phyloP scores from a whole-genome alignment of 192 early-diverging fungal genomes.

The Coemansia biformis region DNA sequence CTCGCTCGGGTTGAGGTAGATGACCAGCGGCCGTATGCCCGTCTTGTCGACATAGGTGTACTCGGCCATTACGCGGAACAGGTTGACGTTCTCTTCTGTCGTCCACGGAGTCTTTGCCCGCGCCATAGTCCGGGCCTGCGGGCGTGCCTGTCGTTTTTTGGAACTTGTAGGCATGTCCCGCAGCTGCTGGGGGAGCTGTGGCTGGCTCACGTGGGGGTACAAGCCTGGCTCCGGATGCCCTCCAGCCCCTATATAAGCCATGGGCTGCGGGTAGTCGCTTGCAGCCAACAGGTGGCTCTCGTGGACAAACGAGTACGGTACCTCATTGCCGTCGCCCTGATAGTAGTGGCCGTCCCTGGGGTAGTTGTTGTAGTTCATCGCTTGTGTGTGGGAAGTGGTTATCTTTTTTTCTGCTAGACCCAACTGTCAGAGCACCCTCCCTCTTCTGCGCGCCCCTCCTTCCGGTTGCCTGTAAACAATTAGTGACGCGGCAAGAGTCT shows the following conservation, averaged over 20 bases:
- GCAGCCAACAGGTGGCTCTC: not conserved
- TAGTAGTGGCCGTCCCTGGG: constrained; percentile 2
- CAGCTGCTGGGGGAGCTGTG: not conserved
- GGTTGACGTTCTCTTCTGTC: constrained; percentile 14
- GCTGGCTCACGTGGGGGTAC: no score
- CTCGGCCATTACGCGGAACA: constrained; percentile 46
- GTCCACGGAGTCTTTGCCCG: constrained; percentile 43
- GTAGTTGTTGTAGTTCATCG: constrained; percentile 10
- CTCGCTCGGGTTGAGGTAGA: constrained; percentile 35
- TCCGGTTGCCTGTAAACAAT: no score
- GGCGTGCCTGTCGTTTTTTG: not conserved
- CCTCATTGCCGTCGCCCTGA: not conserved
- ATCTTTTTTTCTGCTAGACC: no score
- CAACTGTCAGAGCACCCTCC: no score
- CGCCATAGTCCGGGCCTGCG: not conserved
- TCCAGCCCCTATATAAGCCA: no score
- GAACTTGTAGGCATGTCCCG: not conserved
- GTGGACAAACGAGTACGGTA: constrained; percentile 1
- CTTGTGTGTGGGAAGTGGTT: no score
- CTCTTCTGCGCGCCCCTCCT: no score
- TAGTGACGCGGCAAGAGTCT: no score
- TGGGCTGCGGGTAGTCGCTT: no score
- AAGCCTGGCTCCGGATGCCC: no score
- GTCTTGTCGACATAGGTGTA: constrained; percentile 42
- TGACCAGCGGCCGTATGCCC: constrained; percentile 36